Base-by-base conservation (phyloP, 305 asterid species). In the Rubia peregrina region DNA sequence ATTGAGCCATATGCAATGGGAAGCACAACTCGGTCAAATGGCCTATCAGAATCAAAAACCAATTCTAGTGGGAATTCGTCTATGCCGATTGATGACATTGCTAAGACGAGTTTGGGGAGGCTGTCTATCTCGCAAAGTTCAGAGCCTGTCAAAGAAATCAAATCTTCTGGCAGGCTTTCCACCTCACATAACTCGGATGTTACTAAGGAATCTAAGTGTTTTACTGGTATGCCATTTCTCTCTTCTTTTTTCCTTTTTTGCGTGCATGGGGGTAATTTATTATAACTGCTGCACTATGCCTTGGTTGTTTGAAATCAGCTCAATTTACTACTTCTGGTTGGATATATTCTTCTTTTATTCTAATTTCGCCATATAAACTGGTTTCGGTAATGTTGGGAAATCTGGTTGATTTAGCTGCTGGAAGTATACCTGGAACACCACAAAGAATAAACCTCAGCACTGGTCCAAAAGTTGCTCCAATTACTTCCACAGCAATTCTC, bases 1-100 rank as follows among this genome's bases (percentile, higher is more conserved):
- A 84, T 85, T 75, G 99, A 91, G 83, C 99, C 98, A 69, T 87
- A 89, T 84, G 90, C 95, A 71, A 77, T 78, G 82, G 87, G 95
- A 42, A 83, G 74, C 69, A 75, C 89, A 74, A 73, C 86, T 80
- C 85, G 82, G 61, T 73, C 78, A 74, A 89, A 84, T 85, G 90
- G 85, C 61, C 90, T 85, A 74, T 75, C 74, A 73, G 97, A 90
- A 51, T 19, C 82, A 69, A 95, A 88, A 83, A 75, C 90, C 36
- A 88, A 68, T 80, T 82, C 95, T 49, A 81, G 90, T 73, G 85
- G 95, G 65, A 76, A 68, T 78, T 80, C 90, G 75, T 74, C 93
- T 63, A 81, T 78, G 56, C 74, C 79, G 65, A 75, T 77, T 64
- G 99, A 88, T 77, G 92, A 90, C 73, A 80, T 81, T 60, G 80